phyloP scores from a whole-genome alignment of 192 early-diverging fungal genomes.

The Blastocladiella britannica region DNA sequence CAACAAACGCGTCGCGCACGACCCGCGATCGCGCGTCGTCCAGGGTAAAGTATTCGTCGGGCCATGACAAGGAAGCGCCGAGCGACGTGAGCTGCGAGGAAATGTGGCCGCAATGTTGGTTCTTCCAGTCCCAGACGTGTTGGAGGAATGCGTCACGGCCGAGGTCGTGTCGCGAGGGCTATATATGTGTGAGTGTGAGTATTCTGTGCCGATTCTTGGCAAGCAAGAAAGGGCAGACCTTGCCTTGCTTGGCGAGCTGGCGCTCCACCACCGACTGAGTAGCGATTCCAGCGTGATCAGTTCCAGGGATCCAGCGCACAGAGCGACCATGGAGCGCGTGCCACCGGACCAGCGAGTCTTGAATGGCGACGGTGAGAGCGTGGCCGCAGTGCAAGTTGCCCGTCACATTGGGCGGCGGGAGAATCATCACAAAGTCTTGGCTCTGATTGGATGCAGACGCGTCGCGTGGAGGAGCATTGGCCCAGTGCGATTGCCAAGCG shows the following conservation, averaged over 20 bases:
- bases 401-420: slow-evolving; percentile 93
- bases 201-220: not conserved
- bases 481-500: not conserved
- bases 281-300: slow-evolving; percentile 93
- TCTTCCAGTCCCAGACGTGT: slow-evolving; percentile 75
- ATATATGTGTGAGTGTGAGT: slow-evolving; percentile 4
- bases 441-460: slow-evolving; percentile 5
- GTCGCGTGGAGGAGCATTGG: not conserved
- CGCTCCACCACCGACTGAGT: slow-evolving; percentile 92
- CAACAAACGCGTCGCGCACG: slow-evolving; percentile 78
- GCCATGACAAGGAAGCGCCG: slow-evolving; percentile 79
- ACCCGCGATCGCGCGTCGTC: slow-evolving; percentile 47
- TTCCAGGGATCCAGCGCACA: slow-evolving; percentile 82
- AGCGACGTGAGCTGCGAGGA: slow-evolving; percentile 59
- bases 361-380: slow-evolving; percentile 73
- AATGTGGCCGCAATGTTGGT: slow-evolving; percentile 53
- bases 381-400: slow-evolving; percentile 89
- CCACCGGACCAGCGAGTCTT: slow-evolving; percentile 54
- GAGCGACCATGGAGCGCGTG: slow-evolving; percentile 79
- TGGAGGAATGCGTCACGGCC: slow-evolving; percentile 66
- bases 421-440: slow-evolving; percentile 56
- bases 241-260: slow-evolving; percentile 48
- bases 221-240: slow-evolving; percentile 2
- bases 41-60: slow-evolving; percentile 72
- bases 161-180: slow-evolving; percentile 58